Percentiles rank a stretch among this genome's conserved stretches.
These are phyloP conservation scores for Ascochyta fabae DNA, from an alignment of 2,329 filamentous ascomycete species.

Conservation along the genomic window DNA sequence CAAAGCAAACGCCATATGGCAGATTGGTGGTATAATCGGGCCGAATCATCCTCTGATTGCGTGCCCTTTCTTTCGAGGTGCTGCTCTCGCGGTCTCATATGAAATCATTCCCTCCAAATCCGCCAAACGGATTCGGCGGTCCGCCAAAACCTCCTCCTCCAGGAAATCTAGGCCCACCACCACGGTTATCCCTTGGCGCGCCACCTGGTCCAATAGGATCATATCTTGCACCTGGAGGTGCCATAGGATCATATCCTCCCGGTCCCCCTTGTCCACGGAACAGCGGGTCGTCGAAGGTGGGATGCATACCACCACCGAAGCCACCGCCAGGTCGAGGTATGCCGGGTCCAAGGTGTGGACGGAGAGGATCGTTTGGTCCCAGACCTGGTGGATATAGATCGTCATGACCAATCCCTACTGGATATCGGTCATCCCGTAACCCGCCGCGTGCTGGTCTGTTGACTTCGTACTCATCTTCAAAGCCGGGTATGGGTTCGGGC, in stretches of 20 bases:
- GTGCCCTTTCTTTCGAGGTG: background rate
- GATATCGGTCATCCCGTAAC: conserved; percentile 58
- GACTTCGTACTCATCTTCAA: conserved; percentile 92
- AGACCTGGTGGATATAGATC: conserved; percentile 88
- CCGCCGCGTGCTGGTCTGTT: conserved; percentile 67
- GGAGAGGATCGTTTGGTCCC: conserved; percentile 82
- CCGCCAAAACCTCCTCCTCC: conserved; percentile 53
- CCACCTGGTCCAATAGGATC: conserved; percentile 73
- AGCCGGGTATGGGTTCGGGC: conserved; percentile 85
- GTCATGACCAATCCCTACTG: conserved; percentile 77
- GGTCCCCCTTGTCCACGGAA: conserved; percentile 68
- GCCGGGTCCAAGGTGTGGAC: conserved; percentile 68
- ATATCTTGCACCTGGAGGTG: conserved; percentile 87
- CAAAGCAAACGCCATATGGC: too few species aligned
- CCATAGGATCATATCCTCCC: conserved; percentile 69
- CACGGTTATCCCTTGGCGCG: conserved; percentile 49
- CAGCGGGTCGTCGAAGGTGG: conserved; percentile 89
- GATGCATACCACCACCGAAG: conserved; percentile 86
- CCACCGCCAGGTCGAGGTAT: conserved; percentile 64
- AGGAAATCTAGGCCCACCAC: conserved; percentile 39
- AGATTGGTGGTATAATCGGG: background rate
- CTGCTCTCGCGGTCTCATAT: conserved; percentile 42
- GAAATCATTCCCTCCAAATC: conserved; percentile 66
- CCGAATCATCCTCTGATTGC: background rate
- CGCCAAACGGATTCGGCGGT: conserved; percentile 65